Conservation (phyloP, 1,284 basidiomycete genomes). For the Cerioporus squamosus region DNA sequence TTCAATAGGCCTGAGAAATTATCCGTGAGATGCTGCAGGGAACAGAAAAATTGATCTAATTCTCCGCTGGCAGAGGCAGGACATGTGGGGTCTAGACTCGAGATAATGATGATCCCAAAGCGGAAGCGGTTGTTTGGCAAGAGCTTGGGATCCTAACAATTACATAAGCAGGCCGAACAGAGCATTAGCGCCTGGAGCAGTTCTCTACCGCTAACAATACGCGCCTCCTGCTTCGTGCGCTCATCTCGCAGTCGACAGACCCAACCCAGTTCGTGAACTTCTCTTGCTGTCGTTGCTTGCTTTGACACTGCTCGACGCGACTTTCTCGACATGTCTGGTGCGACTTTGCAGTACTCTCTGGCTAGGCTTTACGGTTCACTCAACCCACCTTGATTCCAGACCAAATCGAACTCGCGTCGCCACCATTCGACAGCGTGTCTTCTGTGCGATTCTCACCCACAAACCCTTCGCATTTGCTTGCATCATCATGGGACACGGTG, state of each 20-base stretch:
- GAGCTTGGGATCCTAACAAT: constrained; percentile 18
- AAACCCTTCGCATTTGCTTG: constrained; percentile 75
- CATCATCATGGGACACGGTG: constrained; percentile 90
- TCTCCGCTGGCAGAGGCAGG: background rate
- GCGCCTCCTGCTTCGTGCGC: background rate
- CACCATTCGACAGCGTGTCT: constrained; percentile 87
- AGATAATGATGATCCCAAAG: background rate
- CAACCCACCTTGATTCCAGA: constrained; percentile 25
- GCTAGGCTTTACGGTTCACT: background rate
- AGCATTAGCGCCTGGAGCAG: background rate
- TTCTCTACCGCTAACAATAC: background rate
- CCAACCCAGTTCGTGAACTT: background rate
- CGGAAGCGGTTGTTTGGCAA: constrained; percentile 18
- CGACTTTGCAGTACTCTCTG: background rate
- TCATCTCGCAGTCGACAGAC: background rate
- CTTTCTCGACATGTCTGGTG: constrained; percentile 11
- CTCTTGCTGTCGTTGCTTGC: background rate
- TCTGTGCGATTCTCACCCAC: constrained; percentile 82
- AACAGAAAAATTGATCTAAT: background rate
- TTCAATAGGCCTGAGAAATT: too few species aligned
- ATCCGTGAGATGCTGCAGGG: too few species aligned
- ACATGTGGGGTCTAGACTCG: too few species aligned
- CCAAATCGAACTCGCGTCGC: constrained; percentile 61
- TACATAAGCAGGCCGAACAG: constrained; percentile 5
- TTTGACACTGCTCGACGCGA: background rate